These are phyloP conservation scores for Glycine latifolia DNA, from an alignment of 306 rosid genomes.

Conservation along the genomic window DNA sequence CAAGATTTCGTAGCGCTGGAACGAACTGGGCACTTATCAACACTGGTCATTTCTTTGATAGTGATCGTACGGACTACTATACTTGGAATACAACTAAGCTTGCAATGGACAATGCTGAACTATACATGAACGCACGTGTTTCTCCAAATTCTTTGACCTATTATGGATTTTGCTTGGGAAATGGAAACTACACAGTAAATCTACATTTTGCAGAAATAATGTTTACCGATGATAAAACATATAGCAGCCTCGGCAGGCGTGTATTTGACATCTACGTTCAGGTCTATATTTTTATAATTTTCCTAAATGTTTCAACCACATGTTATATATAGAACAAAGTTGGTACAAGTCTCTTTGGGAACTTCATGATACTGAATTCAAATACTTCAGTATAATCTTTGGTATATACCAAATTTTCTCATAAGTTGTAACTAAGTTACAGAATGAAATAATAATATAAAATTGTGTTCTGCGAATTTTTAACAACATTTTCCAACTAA, in stretches of 20 bases:
- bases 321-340: conserved; percentile 18
- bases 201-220: conserved; percentile 67
- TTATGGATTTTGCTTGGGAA: conserved; percentile 61
- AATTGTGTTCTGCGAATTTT: neutral
- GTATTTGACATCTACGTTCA: conserved; percentile 66
- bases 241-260: conserved; percentile 61
- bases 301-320: neutral
- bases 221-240: conserved; percentile 42
- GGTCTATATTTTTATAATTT: conserved; percentile 47
- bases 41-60: conserved; percentile 64
- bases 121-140: conserved; percentile 71
- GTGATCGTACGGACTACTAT: conserved; percentile 24
- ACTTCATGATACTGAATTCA: neutral
- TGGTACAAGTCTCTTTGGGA: neutral
- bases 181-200: conserved; percentile 62
- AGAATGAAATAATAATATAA: conserved; percentile 18
- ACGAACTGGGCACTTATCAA: conserved; percentile 66
- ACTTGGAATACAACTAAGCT: conserved; percentile 42
- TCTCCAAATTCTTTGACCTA: conserved; percentile 72
- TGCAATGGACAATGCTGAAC: conserved; percentile 44
- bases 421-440: neutral
- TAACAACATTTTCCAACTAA: neutral
- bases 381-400: neutral
- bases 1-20: conserved; percentile 24
- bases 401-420: conserved; percentile 17